phyloP scores from a whole-genome alignment of 2,329 filamentous ascomycete species.

The Hypoxylon sp. region DNA sequence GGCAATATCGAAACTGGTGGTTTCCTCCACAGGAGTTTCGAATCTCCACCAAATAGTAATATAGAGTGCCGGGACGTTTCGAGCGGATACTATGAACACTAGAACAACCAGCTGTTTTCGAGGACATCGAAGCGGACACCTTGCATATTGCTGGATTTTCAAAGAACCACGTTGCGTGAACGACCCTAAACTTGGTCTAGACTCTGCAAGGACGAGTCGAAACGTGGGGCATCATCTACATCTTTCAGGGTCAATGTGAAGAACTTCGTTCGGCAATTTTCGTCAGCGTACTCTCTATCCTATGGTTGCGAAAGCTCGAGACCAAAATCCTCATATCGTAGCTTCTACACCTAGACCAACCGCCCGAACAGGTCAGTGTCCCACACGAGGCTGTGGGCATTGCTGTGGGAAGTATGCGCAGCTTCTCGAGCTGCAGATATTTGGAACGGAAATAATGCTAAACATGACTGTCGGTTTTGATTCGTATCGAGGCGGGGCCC shows the following conservation, averaged over 20 bases:
- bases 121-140: slow-evolving; percentile 5
- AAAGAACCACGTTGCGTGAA: not conserved
- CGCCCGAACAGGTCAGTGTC: not conserved
- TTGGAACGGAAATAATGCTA: slow-evolving; percentile 1
- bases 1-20: not conserved
- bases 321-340: slow-evolving; percentile 12
- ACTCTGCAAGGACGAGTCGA: not conserved
- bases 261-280: slow-evolving; percentile 11
- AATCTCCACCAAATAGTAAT: not conserved
- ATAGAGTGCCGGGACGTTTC: not conserved
- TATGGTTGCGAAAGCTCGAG: too few species aligned
- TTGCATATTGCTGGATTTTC: not conserved
- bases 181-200: not conserved
- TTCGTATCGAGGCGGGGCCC: slow-evolving; percentile 2
- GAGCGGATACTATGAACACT: slow-evolving; percentile 1
- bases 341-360: not conserved
- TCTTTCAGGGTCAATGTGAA: slow-evolving; percentile 9
- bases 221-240: slow-evolving; percentile 18
- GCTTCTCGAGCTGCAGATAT: slow-evolving; percentile 12
- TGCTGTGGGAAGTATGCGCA: slow-evolving; percentile 10
- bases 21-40: not conserved
- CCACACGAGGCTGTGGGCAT: slow-evolving; percentile 3
- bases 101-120: not conserved
- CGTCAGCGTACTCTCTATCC: not conserved
- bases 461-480: slow-evolving; percentile 10